Conservation (phyloP, 169 alveolate species). For the Cryptosporidium ryanae region DNA sequence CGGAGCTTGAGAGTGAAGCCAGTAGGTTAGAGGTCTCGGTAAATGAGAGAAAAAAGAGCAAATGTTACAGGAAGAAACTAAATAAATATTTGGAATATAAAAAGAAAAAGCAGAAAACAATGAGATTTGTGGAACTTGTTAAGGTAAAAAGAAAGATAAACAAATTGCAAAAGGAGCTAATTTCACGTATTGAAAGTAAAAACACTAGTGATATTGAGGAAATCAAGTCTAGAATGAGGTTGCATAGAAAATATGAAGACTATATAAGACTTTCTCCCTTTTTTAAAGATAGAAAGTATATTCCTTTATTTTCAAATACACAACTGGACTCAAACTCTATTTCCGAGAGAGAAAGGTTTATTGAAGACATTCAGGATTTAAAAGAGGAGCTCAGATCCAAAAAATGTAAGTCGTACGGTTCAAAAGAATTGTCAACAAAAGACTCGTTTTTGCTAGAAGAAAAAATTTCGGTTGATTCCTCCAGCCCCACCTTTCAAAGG, state of each 20-base stretch:
- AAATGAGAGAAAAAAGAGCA: background rate
- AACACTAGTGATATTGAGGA: background rate
- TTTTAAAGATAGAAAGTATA: slow-evolving; percentile 43
- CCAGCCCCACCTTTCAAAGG: background rate
- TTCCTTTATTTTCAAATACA: slow-evolving; percentile 50
- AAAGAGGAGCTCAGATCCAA: slow-evolving; percentile 50
- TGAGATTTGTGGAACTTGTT: slow-evolving; percentile 71
- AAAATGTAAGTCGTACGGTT: background rate
- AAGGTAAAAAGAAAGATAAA: slow-evolving; percentile 54
- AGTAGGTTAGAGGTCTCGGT: background rate
- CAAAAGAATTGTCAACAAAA: background rate
- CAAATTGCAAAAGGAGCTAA: slow-evolving; percentile 9
- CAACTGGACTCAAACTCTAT: slow-evolving; percentile 20
- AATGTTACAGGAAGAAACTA: slow-evolving; percentile 21
- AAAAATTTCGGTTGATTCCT: background rate
- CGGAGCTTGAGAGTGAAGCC: slow-evolving; percentile 9
- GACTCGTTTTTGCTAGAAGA: slow-evolving; percentile 41
- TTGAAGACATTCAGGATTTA: slow-evolving; percentile 43
- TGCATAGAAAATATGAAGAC: slow-evolving; percentile 31
- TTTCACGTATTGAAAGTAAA: background rate
- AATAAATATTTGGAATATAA: slow-evolving; percentile 31
- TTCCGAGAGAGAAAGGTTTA: slow-evolving; percentile 7
- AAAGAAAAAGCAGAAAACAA: slow-evolving; percentile 47
- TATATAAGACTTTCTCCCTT: slow-evolving; percentile 42
- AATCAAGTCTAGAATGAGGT: background rate